phyloP scores from a whole-genome alignment of 2,329 filamentous ascomycete species.

The Huntiella abstrusa region DNA sequence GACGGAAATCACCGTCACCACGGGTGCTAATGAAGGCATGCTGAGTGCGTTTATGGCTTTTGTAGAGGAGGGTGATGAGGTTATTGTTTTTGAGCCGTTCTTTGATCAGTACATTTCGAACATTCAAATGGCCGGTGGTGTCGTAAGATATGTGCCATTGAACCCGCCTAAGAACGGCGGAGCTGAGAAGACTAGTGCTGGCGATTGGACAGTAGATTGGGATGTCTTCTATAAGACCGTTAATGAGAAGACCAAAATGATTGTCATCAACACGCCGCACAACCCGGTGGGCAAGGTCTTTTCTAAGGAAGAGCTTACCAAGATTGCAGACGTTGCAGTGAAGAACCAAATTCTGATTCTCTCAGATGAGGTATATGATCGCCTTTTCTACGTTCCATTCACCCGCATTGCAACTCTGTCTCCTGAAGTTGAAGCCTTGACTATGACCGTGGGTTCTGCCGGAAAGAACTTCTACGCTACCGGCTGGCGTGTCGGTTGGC shows the following conservation, averaged over 20 bases:
- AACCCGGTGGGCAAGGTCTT: slow-evolving; percentile 97
- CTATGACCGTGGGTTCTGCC: slow-evolving; percentile 82
- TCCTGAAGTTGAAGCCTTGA: slow-evolving; percentile 72
- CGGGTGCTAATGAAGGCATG: slow-evolving; percentile 81
- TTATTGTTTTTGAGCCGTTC: slow-evolving; percentile 95
- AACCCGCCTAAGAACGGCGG: slow-evolving; percentile 71
- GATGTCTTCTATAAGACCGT: slow-evolving; percentile 64
- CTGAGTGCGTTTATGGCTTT: slow-evolving; percentile 96
- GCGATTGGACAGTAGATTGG: slow-evolving; percentile 78
- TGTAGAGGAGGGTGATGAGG: slow-evolving; percentile 83
- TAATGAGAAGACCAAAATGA: slow-evolving; percentile 82
- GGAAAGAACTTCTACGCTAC: slow-evolving; percentile 98
- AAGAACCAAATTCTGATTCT: slow-evolving; percentile 90
- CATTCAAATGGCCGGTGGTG: slow-evolving; percentile 94
- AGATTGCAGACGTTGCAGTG: slow-evolving; percentile 73
- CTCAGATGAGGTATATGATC: slow-evolving; percentile 84
- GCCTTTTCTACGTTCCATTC: slow-evolving; percentile 87
- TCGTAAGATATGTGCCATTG: slow-evolving; percentile 87
- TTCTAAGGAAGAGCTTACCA: slow-evolving; percentile 61
- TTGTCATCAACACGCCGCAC: slow-evolving; percentile 72
- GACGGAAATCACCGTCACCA: slow-evolving; percentile 87
- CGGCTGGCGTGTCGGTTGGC: slow-evolving; percentile 87
- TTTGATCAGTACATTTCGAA: slow-evolving; percentile 99
- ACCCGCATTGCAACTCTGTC: slow-evolving; percentile 82
- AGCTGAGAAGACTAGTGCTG: slow-evolving; percentile 61